Evolutionary conservation across 2,329 filamentous ascomycete species (phyloP), one percentile per base, ranked within the genome.

Genomic region (Botrytis cinerea): DNA sequence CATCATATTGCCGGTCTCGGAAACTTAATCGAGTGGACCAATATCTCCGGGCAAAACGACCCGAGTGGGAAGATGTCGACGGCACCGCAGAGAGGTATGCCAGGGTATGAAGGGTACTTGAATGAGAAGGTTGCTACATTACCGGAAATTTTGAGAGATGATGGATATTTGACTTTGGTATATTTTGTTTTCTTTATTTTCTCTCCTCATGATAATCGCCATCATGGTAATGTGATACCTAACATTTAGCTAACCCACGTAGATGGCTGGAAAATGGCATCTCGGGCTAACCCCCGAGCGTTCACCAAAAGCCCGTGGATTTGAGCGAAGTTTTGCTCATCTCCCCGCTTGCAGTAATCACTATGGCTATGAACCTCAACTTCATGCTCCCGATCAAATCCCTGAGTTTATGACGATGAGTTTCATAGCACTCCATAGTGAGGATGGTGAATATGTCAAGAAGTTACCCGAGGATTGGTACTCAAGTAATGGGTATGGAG

Each of bases 101-200:
- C 86, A 0, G 87, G 86, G 0, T 88, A 88, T 71, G 86, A 88
- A 78, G 87, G 86, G 0, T 88, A 88, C 77, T 80, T 88, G 63
- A 88, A 88, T 70, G 84, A 86, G 74, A 81, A 83, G 0, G 86
- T 88, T 12, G 87, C 82, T 1, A 83, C 86, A 10, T 79, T 88
- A 22, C 85, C 86, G 1, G 86, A 40, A 88, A 79, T 88, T 5
- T 80, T 88, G 8, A 83, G 81, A 25, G 86, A 88, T 73, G 83
- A 81, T 6, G 87, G 86, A 25, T 88, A 88, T 77, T 81, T 85
- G 46, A 88, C 87, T 12, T 75, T 87, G 5, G 87, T 88, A 35
- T 64, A 3, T 4, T 20, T 38, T 1, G 6, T 32, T 59, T 10
- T 18, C 10, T 5, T n/a, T 40, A 16, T 35, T 45, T 12, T 28